phyloP scores from a whole-genome alignment of 805 yeast species.

The Pichia cabralensis region DNA sequence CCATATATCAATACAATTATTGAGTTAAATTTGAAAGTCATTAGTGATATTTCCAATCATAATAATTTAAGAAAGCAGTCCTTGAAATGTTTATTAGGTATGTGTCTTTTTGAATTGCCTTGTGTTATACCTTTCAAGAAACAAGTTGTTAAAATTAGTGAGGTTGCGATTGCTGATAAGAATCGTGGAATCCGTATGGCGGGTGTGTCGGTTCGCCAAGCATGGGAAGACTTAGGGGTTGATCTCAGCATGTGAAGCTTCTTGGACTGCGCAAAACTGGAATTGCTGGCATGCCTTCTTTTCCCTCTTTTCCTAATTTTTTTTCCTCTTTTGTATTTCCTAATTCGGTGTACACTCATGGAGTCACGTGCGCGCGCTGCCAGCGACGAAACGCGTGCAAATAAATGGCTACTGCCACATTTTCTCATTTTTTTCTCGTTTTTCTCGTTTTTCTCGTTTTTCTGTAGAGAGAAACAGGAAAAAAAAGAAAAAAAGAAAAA shows the following conservation, averaged over 20 bases:
- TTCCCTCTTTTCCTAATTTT: too few species aligned
- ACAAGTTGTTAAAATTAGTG: slow-evolving; percentile 38
- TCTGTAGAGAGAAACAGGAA: too few species aligned
- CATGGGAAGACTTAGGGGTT: slow-evolving; percentile 44
- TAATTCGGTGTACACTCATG: background rate
- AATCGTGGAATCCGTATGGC: slow-evolving; percentile 66
- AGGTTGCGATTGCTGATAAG: slow-evolving; percentile 56
- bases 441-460: too few species aligned
- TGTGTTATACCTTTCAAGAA: slow-evolving; percentile 42
- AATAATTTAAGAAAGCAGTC: slow-evolving; percentile 20
- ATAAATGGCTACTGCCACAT: too few species aligned
- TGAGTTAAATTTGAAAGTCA: background rate
- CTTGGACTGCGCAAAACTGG: too few species aligned
- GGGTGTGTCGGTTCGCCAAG: slow-evolving; percentile 74
- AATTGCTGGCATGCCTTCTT: too few species aligned
- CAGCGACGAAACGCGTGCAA: background rate
- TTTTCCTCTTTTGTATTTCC: too few species aligned
- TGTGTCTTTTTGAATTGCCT: slow-evolving; percentile 35
- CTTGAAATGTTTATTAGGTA: slow-evolving; percentile 41
- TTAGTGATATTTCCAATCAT: background rate
- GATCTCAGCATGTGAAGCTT: slow-evolving; percentile 1
- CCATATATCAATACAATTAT: slow-evolving; percentile 9
- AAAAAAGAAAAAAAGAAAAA: too few species aligned
- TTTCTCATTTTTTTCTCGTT: too few species aligned
- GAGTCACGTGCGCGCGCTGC: background rate